Evolutionary conservation across 2,329 filamentous ascomycete species (phyloP).

Genomic region (Knoxdaviesia capensis): DNA sequence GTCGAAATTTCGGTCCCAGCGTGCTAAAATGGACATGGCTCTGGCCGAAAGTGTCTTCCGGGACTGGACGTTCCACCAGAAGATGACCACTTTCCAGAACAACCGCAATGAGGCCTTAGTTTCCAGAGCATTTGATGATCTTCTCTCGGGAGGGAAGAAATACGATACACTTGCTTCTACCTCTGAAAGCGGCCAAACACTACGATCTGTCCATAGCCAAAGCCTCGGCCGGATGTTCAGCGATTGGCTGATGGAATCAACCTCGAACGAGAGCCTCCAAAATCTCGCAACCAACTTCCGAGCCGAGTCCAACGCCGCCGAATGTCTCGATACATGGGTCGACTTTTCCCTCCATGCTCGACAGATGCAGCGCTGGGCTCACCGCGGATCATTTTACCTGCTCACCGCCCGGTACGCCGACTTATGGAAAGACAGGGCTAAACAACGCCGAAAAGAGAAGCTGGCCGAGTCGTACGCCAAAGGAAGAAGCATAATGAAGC

Average conservation of each 20-base stretch:
- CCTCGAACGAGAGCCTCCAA: neutral
- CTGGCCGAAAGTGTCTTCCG: conserved; percentile 2
- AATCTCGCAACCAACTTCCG: neutral
- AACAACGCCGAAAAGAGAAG: too few relatives aligned
- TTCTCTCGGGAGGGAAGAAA: neutral
- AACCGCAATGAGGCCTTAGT: neutral
- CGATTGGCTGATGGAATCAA: neutral
- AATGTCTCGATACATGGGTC: too few relatives aligned
- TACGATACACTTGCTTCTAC: too few relatives aligned
- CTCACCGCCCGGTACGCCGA: too few relatives aligned
- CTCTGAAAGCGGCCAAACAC: neutral
- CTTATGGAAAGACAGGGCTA: too few relatives aligned
- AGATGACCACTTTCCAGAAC: conserved; percentile 3
- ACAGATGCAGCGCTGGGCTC: too few relatives aligned
- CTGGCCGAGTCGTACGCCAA: too few relatives aligned
- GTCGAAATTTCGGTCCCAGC: conserved; percentile 3
- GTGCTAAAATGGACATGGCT: neutral
- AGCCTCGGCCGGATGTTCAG: neutral
- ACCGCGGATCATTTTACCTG: too few relatives aligned
- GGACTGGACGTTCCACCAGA: conserved; percentile 4
- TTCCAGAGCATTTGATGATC: neutral
- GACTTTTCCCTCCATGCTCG: too few relatives aligned
- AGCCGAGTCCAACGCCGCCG: too few relatives aligned
- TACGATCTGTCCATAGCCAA: neutral
- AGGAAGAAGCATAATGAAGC: too few relatives aligned